Base-by-base conservation (phyloP, 257 asterid genomes). In the Ocimum tenuiflorum region DNA sequence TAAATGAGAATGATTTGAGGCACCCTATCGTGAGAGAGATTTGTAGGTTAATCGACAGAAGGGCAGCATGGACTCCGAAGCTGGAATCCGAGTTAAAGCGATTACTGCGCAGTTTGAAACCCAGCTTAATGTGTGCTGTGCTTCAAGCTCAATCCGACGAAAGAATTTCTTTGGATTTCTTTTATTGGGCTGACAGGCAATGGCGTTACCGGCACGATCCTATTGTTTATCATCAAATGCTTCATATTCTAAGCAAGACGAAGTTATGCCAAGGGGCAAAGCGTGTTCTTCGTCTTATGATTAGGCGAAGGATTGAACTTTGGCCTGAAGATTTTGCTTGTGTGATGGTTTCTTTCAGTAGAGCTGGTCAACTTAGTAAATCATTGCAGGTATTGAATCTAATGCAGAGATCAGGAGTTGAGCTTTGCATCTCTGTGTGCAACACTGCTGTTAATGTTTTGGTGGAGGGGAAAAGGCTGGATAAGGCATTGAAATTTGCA, bases 201-300 rank as follows among this genome's bases (percentile, higher is more conserved):
- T 92, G 96, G 99, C 75, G 96, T 8, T 92, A 92, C 65, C 81
- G 79, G 59, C 99, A 89, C 65, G 75, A 89, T 65, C 86, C 84
- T 8, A 46, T 81, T 22, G 94, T 87, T 58, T 92, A 92, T 77
- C 83, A 80, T 75, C 80, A 64, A 43, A 82, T 92, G 96, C 97
- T 92, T 62, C 79, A 78, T 59, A 76, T 86, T 73, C 86, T 92
- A 8, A 74, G 94, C 59, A 92, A 78, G 81, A 92, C 97, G 46
- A 89, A 87, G 80, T 71, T 92, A 75, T 92, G 99, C 29, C 97
- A 92, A 75, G 96, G 94, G 65, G 97, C 97, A 53, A 87, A 84
- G 78, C 88, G 97, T 22, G 75, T 89, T 74, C 95, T 92, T 64
- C 73, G 70, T 52, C 86, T 89, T 33, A 86, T 92, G 96, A 47